Evolutionary conservation across 257 asterid genomes (phyloP).

Genomic region (Ajuga chamaepitys): DNA sequence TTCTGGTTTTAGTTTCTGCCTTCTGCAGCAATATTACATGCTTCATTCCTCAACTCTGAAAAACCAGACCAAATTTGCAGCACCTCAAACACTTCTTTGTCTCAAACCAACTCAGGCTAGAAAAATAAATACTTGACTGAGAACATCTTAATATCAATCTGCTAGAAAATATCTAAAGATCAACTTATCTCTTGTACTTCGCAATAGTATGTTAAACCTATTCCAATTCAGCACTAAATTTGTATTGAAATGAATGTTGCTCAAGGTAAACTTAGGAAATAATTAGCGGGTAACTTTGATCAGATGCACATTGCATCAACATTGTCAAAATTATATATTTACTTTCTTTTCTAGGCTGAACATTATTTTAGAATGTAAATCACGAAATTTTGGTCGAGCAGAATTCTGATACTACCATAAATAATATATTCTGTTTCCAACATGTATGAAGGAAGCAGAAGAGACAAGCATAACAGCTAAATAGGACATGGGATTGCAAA

Average conservation of each 20-base stretch:
- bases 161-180: not conserved
- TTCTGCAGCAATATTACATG: not conserved
- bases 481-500: slow-evolving; percentile 2
- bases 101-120: not conserved
- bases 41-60: slow-evolving; percentile 2
- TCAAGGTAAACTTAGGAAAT: not conserved
- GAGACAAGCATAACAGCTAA: not conserved
- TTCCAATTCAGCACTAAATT: not conserved
- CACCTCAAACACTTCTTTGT: not conserved
- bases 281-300: not conserved
- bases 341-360: not conserved
- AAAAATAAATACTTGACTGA: not conserved
- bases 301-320: not conserved
- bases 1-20: not conserved
- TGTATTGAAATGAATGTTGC: not conserved
- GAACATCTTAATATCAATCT: not conserved
- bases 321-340: not conserved
- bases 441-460: not conserved
- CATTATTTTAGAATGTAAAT: not conserved
- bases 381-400: not conserved
- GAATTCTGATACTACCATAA: not conserved
- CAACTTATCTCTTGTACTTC: not conserved
- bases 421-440: not conserved
- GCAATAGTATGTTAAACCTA: not conserved
- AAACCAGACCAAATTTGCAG: not conserved